A percentile compares a stretch with the other conserved stretches of the same genome.
phyloP scores from a whole-genome alignment of 2,329 filamentous ascomycete species.

The Aspergillus japonicus region DNA sequence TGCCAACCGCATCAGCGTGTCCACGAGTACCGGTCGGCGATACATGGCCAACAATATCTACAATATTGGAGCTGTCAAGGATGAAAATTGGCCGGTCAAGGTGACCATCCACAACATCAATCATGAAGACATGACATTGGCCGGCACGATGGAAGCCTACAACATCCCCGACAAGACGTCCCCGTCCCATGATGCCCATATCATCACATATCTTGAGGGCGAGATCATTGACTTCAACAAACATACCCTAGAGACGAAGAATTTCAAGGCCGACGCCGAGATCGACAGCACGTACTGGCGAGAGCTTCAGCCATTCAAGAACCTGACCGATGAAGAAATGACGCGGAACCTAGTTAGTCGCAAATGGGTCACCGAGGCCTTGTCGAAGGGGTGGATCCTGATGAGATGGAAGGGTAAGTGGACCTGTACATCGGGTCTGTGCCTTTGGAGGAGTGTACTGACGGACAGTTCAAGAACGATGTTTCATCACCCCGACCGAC shows the following conservation, averaged over 20 bases:
- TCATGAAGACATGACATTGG: conserved; percentile 59
- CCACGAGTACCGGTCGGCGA: conserved; percentile 37
- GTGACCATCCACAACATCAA: conserved; percentile 65
- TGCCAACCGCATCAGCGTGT: conserved; percentile 34
- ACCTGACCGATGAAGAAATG: conserved; percentile 45
- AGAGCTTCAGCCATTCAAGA: conserved; percentile 48
- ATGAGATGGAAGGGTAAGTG: conserved; percentile 53
- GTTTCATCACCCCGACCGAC: conserved; percentile 49
- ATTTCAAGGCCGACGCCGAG: conserved; percentile 47
- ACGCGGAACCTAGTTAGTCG: conserved; percentile 46
- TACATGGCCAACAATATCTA: conserved; percentile 34
- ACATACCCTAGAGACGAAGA: conserved; percentile 49
- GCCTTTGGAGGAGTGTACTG: background rate
- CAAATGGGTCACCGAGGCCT: conserved; percentile 44
- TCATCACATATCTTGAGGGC: conserved; percentile 66
- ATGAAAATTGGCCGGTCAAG: conserved; percentile 66
- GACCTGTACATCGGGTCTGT: background rate
- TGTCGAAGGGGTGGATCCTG: conserved; percentile 48
- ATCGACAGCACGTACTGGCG: conserved; percentile 51
- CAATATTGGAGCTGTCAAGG: conserved; percentile 32
- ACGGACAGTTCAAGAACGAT: conserved; percentile 39
- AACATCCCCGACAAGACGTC: conserved; percentile 59
- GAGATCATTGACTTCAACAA: conserved; percentile 65
- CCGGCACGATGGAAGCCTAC: conserved; percentile 69
- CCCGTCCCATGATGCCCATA: conserved; percentile 47